Percentiles rank a stretch among this genome's conserved stretches.
phyloP scores from a whole-genome alignment of 2,329 filamentous ascomycete genomes.

The Teratosphaeria zuluensis region DNA sequence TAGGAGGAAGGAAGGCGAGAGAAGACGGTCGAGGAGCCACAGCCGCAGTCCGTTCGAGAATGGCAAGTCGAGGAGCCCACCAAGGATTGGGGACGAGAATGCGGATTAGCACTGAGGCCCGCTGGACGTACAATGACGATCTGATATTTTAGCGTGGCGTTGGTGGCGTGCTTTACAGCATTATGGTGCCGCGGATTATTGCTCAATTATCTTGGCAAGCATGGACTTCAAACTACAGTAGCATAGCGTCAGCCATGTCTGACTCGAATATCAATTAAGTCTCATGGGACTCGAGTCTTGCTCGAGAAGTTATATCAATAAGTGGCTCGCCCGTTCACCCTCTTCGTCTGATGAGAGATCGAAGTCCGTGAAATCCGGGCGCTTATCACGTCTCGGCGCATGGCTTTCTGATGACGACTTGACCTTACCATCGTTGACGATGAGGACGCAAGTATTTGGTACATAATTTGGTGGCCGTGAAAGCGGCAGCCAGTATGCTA shows the following conservation, averaged over 20 bases:
- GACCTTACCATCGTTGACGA: not conserved
- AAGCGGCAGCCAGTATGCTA: not conserved
- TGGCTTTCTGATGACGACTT: not conserved
- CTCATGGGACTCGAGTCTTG: not conserved
- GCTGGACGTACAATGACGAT: not conserved
- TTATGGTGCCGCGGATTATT: not conserved
- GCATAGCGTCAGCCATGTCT: not conserved
- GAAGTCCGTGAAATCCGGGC: not conserved
- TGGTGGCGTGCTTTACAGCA: not conserved
- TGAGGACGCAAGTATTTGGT: not conserved
- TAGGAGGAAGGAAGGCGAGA: slow-evolving; percentile 77
- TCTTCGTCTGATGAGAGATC: not conserved
- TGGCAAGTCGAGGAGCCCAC: slow-evolving; percentile 17
- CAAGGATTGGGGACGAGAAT: slow-evolving; percentile 21
- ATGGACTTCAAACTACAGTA: not conserved
- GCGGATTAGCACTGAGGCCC: slow-evolving; percentile 2
- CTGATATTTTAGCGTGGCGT: not conserved
- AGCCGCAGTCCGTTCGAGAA: slow-evolving; percentile 11
- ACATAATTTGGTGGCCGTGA: not conserved
- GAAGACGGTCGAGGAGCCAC: slow-evolving; percentile 54
- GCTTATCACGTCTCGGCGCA: not conserved
- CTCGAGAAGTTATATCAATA: not conserved
- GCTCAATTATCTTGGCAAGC: not conserved
- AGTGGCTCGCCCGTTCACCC: not conserved
- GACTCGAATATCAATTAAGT: not conserved